phyloP scores from a whole-genome alignment of 805 yeast species.

The Cyberlindnera mycetangii region DNA sequence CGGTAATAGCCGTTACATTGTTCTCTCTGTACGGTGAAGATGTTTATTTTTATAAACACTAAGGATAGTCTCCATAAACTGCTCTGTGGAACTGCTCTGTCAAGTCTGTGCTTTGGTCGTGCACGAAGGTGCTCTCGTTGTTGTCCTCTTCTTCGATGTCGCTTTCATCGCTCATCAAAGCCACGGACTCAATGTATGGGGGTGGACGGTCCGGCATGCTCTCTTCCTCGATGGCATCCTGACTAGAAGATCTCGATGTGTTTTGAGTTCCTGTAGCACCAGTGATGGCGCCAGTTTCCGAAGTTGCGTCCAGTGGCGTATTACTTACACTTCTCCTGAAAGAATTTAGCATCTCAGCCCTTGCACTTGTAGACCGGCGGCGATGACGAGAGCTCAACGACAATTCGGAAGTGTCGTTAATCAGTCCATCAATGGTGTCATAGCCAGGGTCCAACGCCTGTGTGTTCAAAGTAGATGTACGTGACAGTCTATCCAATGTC shows the following conservation, averaged over 20 bases:
- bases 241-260: neutral
- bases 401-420: conserved; percentile 12
- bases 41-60: neutral
- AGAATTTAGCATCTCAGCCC: conserved; percentile 14
- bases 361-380: conserved; percentile 11
- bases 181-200: conserved; percentile 30
- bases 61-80: conserved; percentile 10
- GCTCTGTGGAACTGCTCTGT: conserved; percentile 22
- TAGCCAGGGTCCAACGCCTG: conserved; percentile 3
- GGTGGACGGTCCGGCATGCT: conserved; percentile 31
- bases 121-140: conserved; percentile 4
- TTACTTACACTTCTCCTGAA: conserved; percentile 13
- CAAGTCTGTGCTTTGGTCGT: conserved; percentile 18
- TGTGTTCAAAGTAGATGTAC: conserved; percentile 22
- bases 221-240: conserved; percentile 1
- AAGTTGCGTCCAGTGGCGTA: neutral
- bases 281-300: conserved; percentile 5
- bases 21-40: neutral
- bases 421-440: conserved; percentile 24
- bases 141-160: conserved; percentile 2
- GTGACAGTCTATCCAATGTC: conserved; percentile 18
- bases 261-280: neutral
- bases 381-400: conserved; percentile 3
- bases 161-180: conserved; percentile 26
- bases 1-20: neutral